Percentiles rank a stretch among this genome's conserved stretches.
Conservation (phyloP, 208 protist species). For the Leishmania braziliensis region DNA sequence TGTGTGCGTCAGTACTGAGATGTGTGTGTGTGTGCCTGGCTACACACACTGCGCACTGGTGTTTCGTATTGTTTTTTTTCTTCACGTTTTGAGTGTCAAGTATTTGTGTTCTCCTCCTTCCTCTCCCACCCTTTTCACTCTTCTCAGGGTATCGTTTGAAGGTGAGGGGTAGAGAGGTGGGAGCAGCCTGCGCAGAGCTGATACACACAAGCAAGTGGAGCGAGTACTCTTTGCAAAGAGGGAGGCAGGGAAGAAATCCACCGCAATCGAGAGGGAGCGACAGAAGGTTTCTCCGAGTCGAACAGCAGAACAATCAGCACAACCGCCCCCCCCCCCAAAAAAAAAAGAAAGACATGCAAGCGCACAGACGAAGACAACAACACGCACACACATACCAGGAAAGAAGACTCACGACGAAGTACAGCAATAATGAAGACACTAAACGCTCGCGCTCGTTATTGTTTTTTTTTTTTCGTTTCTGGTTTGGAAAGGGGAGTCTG, state of each 20-base stretch:
- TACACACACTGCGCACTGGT: neutral
- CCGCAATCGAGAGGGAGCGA: neutral
- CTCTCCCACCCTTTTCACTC: neutral
- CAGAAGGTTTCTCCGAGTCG: neutral
- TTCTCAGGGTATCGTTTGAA: neutral
- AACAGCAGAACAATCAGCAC: neutral
- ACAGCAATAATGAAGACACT: neutral
- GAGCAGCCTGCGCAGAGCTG: neutral
- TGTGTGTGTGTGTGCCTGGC: neutral
- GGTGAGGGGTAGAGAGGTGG: neutral
- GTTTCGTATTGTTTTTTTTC: neutral
- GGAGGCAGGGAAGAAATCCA: neutral
- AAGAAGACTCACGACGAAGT: neutral
- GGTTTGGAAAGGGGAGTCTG: neutral
- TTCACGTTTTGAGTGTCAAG: neutral
- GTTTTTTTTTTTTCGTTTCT: neutral
- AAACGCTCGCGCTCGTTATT: neutral
- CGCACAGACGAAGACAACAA: neutral
- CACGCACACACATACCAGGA: conserved; percentile 7
- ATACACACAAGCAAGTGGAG: neutral
- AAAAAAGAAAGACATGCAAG: neutral
- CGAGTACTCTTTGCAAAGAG: neutral
- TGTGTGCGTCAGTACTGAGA: neutral
- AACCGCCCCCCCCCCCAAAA: neutral
- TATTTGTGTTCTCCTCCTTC: neutral